Conservation (phyloP, 768 basidiomycete genomes). For the Hygrophorus pudorinus region DNA sequence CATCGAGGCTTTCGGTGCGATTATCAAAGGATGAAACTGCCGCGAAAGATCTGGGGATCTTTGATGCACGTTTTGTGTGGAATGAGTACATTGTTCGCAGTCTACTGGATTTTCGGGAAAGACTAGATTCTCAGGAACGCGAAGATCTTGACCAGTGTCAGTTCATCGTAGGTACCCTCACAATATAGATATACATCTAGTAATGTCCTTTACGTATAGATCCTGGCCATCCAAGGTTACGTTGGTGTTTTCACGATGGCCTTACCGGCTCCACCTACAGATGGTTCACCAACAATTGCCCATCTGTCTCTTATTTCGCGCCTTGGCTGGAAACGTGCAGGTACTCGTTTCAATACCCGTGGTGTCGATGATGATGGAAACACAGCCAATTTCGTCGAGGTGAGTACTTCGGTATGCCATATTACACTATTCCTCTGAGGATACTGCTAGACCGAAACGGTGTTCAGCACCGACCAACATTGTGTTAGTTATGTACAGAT, state of each 20-base stretch:
- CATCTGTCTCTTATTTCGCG: conserved; percentile 79
- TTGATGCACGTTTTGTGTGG: conserved; percentile 89
- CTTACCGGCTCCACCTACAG: conserved; percentile 63
- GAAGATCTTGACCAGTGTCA: conserved; percentile 73
- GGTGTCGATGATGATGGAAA: conserved; percentile 95
- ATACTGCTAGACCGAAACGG: conserved; percentile 67
- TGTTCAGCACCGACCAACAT: conserved; percentile 79
- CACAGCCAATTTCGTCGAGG: conserved; percentile 96
- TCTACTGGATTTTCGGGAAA: conserved; percentile 78
- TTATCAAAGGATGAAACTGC: conserved; percentile 39
- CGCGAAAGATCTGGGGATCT: conserved; percentile 43
- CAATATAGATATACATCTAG: conserved; percentile 3
- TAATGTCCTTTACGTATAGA: conserved; percentile 28
- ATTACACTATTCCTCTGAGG: conserved; percentile 8
- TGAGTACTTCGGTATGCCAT: conserved; percentile 19
- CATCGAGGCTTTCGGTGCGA: conserved; percentile 68
- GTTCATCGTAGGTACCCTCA: conserved; percentile 53
- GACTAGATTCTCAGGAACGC: conserved; percentile 60
- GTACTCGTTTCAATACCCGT: conserved; percentile 93
- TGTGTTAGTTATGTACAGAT: conserved; percentile 91
- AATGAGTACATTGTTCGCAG: conserved; percentile 86
- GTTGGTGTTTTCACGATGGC: conserved; percentile 77
- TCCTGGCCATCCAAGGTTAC: conserved; percentile 91
- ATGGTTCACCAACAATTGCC: conserved; percentile 61
- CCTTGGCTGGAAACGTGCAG: conserved; percentile 90